Percentiles rank a stretch among this genome's conserved stretches.
Conservation (phyloP, 805 yeast genomes). For the Candida nanaspora region DNA sequence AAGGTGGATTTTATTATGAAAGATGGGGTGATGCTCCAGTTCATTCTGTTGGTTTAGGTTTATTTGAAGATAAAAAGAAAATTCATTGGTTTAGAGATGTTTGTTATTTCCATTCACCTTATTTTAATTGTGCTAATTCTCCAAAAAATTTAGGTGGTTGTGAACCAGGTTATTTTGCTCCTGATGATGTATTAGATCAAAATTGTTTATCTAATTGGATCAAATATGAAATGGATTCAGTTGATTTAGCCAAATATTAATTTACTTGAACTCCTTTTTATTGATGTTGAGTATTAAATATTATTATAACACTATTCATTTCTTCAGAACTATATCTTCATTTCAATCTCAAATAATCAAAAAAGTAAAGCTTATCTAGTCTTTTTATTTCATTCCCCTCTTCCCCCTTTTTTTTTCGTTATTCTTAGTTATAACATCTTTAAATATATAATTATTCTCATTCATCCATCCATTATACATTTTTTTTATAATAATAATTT, state of each 20-base stretch:
- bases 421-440: too few species aligned
- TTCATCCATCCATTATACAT: too few species aligned
- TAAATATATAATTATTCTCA: too few species aligned
- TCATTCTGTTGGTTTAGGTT: constrained; percentile 40
- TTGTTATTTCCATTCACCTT: constrained; percentile 44
- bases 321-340: too few species aligned
- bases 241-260: constrained; percentile 12
- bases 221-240: constrained; percentile 25
- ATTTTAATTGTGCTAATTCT: constrained; percentile 37
- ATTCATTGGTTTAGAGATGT: constrained; percentile 50
- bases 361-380: too few species aligned
- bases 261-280: too few species aligned
- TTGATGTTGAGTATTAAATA: too few species aligned
- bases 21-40: constrained; percentile 57
- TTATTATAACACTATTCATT: too few species aligned
- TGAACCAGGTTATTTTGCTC: constrained; percentile 17
- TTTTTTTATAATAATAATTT: too few species aligned
- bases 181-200: constrained; percentile 39
- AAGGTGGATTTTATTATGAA: constrained; percentile 81
- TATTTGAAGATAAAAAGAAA: constrained; percentile 38
- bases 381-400: too few species aligned
- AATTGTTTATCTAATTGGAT: constrained; percentile 71
- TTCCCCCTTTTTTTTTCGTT: too few species aligned
- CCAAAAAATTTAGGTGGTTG: constrained; percentile 12
- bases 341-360: too few species aligned